Conservation (phyloP, 2,329 filamentous ascomycete species). For the Nothopassalora personata region DNA sequence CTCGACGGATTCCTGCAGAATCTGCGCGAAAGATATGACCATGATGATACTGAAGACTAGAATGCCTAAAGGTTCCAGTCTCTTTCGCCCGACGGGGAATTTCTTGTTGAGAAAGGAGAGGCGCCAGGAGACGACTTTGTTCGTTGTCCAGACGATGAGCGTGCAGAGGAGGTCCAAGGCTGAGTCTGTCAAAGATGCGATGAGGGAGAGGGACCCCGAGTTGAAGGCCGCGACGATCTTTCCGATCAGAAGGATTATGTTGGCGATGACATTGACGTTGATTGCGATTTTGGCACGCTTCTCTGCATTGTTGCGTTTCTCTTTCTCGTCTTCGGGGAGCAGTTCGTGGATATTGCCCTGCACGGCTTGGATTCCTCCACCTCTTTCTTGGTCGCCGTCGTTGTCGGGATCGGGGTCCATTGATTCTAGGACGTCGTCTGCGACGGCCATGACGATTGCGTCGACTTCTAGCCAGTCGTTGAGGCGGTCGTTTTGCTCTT, state of each 20-base stretch:
- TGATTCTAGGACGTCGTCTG: constrained; percentile 56
- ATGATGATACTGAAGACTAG: constrained; percentile 60
- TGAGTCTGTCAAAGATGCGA: constrained; percentile 58
- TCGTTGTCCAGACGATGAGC: constrained; percentile 57
- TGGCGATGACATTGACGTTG: constrained; percentile 57
- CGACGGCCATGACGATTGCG: constrained; percentile 50
- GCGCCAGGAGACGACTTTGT: constrained; percentile 54
- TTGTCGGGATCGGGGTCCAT: constrained; percentile 55
- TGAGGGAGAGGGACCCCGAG: constrained; percentile 55
- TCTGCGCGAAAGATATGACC: constrained; percentile 58
- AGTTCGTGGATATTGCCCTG: constrained; percentile 51
- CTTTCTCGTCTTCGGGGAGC: constrained; percentile 51
- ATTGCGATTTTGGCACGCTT: constrained; percentile 53
- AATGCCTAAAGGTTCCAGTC: constrained; percentile 58
- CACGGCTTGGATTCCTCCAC: constrained; percentile 46
- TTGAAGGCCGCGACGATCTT: constrained; percentile 53
- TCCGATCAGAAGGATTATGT: constrained; percentile 51
- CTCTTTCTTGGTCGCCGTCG: constrained; percentile 51
- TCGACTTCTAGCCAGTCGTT: constrained; percentile 58
- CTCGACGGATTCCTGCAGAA: constrained; percentile 55
- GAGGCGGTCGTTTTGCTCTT: constrained; percentile 49
- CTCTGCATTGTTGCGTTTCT: constrained; percentile 43
- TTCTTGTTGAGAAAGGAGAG: constrained; percentile 46
- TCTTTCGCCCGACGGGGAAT: constrained; percentile 54
- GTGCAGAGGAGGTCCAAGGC: constrained; percentile 58